These are phyloP conservation scores for Calonectria honghensis DNA, from an alignment of 2,329 filamentous ascomycete species.

Conservation along the genomic window DNA sequence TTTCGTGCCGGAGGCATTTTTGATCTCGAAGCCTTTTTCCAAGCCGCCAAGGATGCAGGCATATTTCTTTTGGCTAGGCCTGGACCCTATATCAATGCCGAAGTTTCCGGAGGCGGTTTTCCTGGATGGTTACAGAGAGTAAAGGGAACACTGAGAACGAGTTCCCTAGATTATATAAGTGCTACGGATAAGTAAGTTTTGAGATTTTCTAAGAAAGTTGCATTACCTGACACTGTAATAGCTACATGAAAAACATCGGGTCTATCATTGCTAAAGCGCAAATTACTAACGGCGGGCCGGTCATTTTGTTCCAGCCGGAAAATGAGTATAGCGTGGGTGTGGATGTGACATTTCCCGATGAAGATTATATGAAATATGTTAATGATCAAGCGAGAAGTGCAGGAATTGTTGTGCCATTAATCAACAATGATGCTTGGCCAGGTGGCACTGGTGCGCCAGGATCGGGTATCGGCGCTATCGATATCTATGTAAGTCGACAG, in stretches of 20 bases:
- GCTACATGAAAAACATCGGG: conserved; percentile 75
- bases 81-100: conserved; percentile 87
- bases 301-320: conserved; percentile 87
- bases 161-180: conserved; percentile 76
- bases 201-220: accelerated
- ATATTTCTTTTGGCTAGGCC: conserved; percentile 85
- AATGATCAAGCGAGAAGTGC: conserved; percentile 80
- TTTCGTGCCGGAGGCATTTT: conserved; percentile 84
- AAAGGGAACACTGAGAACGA: conserved; percentile 78
- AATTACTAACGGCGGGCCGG: conserved; percentile 87
- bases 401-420: conserved; percentile 83
- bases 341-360: conserved; percentile 76
- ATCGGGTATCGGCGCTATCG: conserved; percentile 69
- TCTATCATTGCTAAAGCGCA: conserved; percentile 83
- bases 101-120: conserved; percentile 84
- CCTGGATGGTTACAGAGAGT: conserved; percentile 86
- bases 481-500: conserved; percentile 71
- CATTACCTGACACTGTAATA: background rate
- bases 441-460: conserved; percentile 79
- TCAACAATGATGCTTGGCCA: conserved; percentile 82
- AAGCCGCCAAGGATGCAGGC: conserved; percentile 82
- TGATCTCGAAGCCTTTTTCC: conserved; percentile 83
- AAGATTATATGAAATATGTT: conserved; percentile 81
- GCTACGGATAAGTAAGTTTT: conserved; percentile 78
- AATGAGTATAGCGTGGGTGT: conserved; percentile 82